A percentile compares a stretch with the other conserved stretches of the same genome.
Conservation (phyloP, 2,329 filamentous ascomycete species). For the Thelonectria blattea region DNA sequence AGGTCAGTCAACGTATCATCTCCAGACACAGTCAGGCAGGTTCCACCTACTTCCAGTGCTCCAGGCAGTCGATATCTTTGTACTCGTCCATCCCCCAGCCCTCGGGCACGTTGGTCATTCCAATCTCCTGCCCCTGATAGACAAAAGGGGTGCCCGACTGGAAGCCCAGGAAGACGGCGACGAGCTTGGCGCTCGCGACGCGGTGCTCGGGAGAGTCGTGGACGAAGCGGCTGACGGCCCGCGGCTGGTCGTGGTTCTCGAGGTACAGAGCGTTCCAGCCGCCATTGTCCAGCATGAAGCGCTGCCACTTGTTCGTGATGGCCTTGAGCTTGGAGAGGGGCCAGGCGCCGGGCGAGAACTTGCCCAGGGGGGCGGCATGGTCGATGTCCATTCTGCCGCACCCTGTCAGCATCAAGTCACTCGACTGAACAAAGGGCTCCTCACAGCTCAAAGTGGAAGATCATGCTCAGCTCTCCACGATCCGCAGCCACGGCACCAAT, state of each 20-base stretch:
- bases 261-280: constrained; percentile 71
- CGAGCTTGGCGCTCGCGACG: constrained; percentile 61
- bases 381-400: constrained; percentile 55
- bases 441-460: constrained; percentile 73
- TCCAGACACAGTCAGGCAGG: background rate
- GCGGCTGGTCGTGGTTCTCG: constrained; percentile 71
- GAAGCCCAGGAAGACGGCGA: constrained; percentile 62
- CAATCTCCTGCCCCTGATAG: constrained; percentile 75
- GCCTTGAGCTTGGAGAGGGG: constrained; percentile 57
- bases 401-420: background rate
- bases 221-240: constrained; percentile 62
- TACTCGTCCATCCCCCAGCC: constrained; percentile 70
- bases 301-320: constrained; percentile 64
- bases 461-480: constrained; percentile 70
- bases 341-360: constrained; percentile 52
- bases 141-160: constrained; percentile 69
- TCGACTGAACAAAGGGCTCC: constrained; percentile 17
- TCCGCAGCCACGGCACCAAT: constrained; percentile 60
- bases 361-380: constrained; percentile 48
- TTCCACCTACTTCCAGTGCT: constrained; percentile 52
- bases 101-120: constrained; percentile 67
- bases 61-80: constrained; percentile 68
- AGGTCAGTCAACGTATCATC: background rate
- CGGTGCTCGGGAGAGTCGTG: constrained; percentile 57
- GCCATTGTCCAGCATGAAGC: constrained; percentile 62